Percentiles rank a stretch among this genome's conserved stretches.
Evolutionary conservation across 2,329 filamentous ascomycete species (phyloP).

Genomic region (Verticillium longisporum): DNA sequence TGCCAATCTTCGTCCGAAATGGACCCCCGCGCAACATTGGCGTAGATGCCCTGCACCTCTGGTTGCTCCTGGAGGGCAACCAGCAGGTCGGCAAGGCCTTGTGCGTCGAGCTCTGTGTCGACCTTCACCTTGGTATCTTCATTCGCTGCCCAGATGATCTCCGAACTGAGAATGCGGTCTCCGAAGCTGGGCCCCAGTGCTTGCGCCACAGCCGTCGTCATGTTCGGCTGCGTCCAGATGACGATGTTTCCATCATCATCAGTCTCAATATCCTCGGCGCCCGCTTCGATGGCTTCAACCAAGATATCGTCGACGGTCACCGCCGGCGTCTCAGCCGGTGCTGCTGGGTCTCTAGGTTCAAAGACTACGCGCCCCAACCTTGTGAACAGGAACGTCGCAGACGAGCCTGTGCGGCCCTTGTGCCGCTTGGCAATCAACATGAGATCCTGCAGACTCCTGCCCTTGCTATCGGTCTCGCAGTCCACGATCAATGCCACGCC

Average conservation of each 20-base stretch:
- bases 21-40: conserved; percentile 54
- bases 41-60: conserved; percentile 73
- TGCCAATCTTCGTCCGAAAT: conserved; percentile 48
- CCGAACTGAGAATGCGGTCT: conserved; percentile 63
- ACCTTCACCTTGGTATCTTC: conserved; percentile 67
- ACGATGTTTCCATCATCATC: conserved; percentile 12
- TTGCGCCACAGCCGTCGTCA: conserved; percentile 8
- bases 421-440: conserved; percentile 63
- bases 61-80: conserved; percentile 57
- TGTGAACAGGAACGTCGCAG: conserved; percentile 71
- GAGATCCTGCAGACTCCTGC: conserved; percentile 66
- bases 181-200: conserved; percentile 38
- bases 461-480: conserved; percentile 76
- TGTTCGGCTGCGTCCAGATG: conserved; percentile 12
- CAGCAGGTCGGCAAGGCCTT: conserved; percentile 53
- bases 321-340: conserved; percentile 14
- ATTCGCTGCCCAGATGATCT: conserved; percentile 82
- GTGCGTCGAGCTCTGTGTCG: conserved; percentile 47
- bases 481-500: conserved; percentile 77
- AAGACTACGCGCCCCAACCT: conserved; percentile 72
- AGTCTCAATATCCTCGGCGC: conserved; percentile 63
- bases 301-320: conserved; percentile 66
- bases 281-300: conserved; percentile 76
- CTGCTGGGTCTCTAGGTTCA: conserved; percentile 36
- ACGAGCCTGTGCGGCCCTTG: conserved; percentile 65